Evolutionary conservation across 192 early-diverging fungal genomes (phyloP).

Genomic region (Coemansia javaensis): DNA sequence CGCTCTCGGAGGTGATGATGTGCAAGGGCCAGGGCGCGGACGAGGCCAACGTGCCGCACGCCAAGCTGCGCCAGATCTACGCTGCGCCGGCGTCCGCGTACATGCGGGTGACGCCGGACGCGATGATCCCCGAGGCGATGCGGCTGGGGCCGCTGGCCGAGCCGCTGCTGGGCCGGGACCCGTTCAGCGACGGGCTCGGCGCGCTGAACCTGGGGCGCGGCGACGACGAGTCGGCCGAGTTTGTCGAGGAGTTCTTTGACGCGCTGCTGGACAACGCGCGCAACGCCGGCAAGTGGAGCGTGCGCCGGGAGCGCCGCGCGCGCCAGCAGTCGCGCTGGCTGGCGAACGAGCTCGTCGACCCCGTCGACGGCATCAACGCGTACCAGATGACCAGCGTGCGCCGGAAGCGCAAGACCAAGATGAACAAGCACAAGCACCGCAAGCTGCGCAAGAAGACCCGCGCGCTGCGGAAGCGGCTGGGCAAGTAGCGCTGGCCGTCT

Average conservation of each 20-base stretch:
- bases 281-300: conserved; percentile 12
- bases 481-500: conserved; percentile 52
- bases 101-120: conserved; percentile 29
- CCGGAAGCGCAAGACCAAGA: conserved; percentile 83
- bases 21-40: conserved; percentile 14
- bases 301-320: conserved; percentile 7
- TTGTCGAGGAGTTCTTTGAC: conserved; percentile 49
- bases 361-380: conserved; percentile 16
- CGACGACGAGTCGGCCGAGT: conserved; percentile 21
- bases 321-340: conserved; percentile 20
- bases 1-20: conserved; percentile 26
- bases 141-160: conserved; percentile 39
- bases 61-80: conserved; percentile 33
- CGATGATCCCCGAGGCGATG: conserved; percentile 47
- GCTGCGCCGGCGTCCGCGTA: conserved; percentile 42
- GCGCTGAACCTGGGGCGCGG: conserved; percentile 8
- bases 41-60: conserved; percentile 28
- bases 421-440: conserved; percentile 97
- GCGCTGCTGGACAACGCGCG: conserved; percentile 10
- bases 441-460: conserved; percentile 76
- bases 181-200: conserved; percentile 22
- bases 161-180: conserved; percentile 33
- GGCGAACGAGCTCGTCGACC: conserved; percentile 17
- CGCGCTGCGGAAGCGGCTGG: conserved; percentile 69
- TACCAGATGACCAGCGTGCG: conserved; percentile 68